A percentile compares a stretch with the other conserved stretches of the same genome.
Conservation (phyloP, 805 yeast genomes). For the Candida nonsorbophila region DNA sequence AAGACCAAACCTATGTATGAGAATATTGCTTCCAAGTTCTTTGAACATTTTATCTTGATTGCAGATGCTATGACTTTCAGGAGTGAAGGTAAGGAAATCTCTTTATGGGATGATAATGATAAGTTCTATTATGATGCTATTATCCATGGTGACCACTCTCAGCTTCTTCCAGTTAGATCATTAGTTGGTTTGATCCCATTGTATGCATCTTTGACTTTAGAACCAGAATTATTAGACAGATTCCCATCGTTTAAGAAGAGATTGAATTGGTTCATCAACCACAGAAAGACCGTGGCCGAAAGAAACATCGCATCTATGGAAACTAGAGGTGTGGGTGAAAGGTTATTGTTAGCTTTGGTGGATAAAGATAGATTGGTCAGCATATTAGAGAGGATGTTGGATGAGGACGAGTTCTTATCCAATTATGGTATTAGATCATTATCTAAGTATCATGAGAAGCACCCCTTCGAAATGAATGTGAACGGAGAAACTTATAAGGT, state of each 20-base stretch:
- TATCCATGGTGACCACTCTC: conserved; percentile 64
- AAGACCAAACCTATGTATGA: conserved; percentile 82
- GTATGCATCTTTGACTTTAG: conserved; percentile 83
- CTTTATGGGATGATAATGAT: conserved; percentile 87
- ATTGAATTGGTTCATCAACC: conserved; percentile 76
- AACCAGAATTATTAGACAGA: conserved; percentile 70
- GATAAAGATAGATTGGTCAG: conserved; percentile 72
- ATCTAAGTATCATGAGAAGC: conserved; percentile 77
- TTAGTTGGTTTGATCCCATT: conserved; percentile 88
- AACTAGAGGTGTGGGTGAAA: conserved; percentile 75
- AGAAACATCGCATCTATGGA: conserved; percentile 85
- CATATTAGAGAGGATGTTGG: conserved; percentile 74
- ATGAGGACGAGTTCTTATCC: conserved; percentile 80
- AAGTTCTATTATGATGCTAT: conserved; percentile 89
- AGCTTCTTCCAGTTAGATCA: conserved; percentile 79
- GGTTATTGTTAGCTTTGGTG: conserved; percentile 74
- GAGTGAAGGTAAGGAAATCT: conserved; percentile 43
- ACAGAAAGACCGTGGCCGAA: conserved; percentile 62
- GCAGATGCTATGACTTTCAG: conserved; percentile 89
- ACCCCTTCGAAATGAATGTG: conserved; percentile 83
- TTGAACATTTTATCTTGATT: conserved; percentile 86
- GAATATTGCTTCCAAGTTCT: conserved; percentile 89
- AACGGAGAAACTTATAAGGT: conserved; percentile 68
- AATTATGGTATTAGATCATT: conserved; percentile 83
- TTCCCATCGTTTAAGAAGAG: conserved; percentile 82